These are phyloP conservation scores for Debaryomycetaceae sp. DNA, from an alignment of 1,139 yeast species.

Conservation along the genomic window DNA sequence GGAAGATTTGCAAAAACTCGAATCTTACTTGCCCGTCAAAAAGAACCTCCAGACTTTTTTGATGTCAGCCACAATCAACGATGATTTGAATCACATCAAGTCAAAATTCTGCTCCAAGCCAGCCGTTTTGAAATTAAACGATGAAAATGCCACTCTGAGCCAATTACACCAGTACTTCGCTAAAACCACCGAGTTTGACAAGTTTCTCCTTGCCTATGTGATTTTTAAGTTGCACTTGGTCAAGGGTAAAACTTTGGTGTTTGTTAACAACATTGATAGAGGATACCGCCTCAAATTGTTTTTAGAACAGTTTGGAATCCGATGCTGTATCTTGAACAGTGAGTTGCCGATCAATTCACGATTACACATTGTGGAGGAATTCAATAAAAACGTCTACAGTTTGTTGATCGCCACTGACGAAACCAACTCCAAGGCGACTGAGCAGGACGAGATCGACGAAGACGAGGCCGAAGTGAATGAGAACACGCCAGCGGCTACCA, in stretches of 20 bases:
- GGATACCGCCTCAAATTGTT: slow-evolving; percentile 89
- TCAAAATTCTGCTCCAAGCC: slow-evolving; percentile 78
- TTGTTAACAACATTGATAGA: slow-evolving; percentile 93
- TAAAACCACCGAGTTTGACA: slow-evolving; percentile 84
- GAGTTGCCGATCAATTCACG: slow-evolving; percentile 93
- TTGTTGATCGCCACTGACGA: slow-evolving; percentile 95
- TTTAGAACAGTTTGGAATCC: slow-evolving; percentile 91
- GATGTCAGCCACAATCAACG: slow-evolving; percentile 95
- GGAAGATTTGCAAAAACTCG: slow-evolving; percentile 71
- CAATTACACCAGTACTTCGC: slow-evolving; percentile 83
- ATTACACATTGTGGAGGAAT: slow-evolving; percentile 91
- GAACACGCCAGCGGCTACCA: slow-evolving; percentile 8
- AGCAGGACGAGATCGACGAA: slow-evolving; percentile 48
- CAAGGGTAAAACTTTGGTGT: slow-evolving; percentile 85
- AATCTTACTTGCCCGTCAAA: slow-evolving; percentile 61
- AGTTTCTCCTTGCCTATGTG: slow-evolving; percentile 84
- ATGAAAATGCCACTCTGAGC: slow-evolving; percentile 52
- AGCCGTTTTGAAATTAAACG: slow-evolving; percentile 74
- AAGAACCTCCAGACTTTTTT: slow-evolving; percentile 82
- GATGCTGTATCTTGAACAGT: slow-evolving; percentile 82
- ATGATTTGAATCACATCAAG: slow-evolving; percentile 77
- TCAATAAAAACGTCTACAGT: slow-evolving; percentile 83
- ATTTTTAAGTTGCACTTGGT: slow-evolving; percentile 84
- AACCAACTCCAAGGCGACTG: slow-evolving; percentile 50
- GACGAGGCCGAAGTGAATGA: slow-evolving; percentile 21